Conservation (phyloP, 441 rosid species). For the Gossypium lobatum region DNA sequence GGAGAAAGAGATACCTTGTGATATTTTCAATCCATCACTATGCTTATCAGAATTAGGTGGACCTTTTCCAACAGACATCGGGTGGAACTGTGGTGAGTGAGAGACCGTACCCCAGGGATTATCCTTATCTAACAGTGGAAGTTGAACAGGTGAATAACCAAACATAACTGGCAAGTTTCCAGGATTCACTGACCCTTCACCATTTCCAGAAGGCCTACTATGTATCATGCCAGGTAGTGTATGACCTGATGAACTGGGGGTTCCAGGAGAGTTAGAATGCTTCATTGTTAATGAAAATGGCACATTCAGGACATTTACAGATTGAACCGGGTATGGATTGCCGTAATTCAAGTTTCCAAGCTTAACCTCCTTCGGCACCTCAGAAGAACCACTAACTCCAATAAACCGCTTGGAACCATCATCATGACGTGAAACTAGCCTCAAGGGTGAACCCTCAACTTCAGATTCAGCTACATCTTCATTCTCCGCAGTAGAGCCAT, state of each 20-base stretch:
- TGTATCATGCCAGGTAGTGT: slow-evolving; percentile 38
- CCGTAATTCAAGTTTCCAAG: slow-evolving; percentile 48
- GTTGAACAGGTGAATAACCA: slow-evolving; percentile 74
- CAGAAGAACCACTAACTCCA: slow-evolving; percentile 39
- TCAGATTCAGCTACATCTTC: slow-evolving; percentile 96
- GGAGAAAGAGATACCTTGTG: slow-evolving; percentile 30
- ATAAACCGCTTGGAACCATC: slow-evolving; percentile 42
- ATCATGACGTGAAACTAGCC: slow-evolving; percentile 33
- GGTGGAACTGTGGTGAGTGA: slow-evolving; percentile 44
- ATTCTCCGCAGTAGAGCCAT: slow-evolving; percentile 80
- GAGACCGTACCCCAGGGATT: slow-evolving; percentile 56
- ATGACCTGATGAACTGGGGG: slow-evolving; percentile 38
- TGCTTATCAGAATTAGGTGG: slow-evolving; percentile 49
- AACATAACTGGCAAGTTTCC: slow-evolving; percentile 59
- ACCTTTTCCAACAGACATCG: slow-evolving; percentile 50
- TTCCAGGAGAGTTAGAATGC: slow-evolving; percentile 45
- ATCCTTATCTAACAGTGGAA: slow-evolving; percentile 76
- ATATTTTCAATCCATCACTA: slow-evolving; percentile 31
- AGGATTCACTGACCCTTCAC: slow-evolving; percentile 33
- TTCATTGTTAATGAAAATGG: slow-evolving; percentile 24
- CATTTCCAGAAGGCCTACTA: slow-evolving; percentile 35
- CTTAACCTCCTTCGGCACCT: slow-evolving; percentile 46
- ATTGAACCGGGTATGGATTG: slow-evolving; percentile 49
- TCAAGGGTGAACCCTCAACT: slow-evolving; percentile 69
- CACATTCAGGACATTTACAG: slow-evolving; percentile 40